Base-by-base conservation (phyloP, 768 basidiomycete genomes). In the Dacryopinax spathularia region DNA sequence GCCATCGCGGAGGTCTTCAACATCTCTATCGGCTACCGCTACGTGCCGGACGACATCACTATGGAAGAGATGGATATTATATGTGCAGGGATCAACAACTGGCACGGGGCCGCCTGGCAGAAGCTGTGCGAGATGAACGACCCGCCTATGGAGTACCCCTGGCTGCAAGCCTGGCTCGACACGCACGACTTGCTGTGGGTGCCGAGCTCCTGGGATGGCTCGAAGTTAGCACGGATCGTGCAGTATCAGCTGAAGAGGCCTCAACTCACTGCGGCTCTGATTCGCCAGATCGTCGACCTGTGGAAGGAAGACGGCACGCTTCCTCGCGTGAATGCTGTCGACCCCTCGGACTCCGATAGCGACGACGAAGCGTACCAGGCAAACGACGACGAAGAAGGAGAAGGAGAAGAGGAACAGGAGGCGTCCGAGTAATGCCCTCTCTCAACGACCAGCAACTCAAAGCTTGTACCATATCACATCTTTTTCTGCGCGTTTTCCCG, bases 11-110 rank as follows among this genome's bases (percentile, higher is more conserved):
- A 84, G 16, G 81, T 82, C 70, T 91, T 91, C 68, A 86, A 83
- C 44, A 89, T 89, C 15, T 82, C 83, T 0, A 88, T 88, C 36
- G 88, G 91, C 68, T 92, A 89, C 70, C 85, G 89, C 76, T 88
- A 91, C 16, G 62, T 63, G 16, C 27, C 63, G 43, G 16, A 0
- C 16, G 44, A 20, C 27, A 34, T 43, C n/a, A n/a, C n/a, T n/a
- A n/a, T n/a, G n/a, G n/a, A n/a, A 9, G 25, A 60, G 18, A 4
- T 5, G 18, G 29, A 20, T 15, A 6, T 16, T 9, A 31, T 29
- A 13, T 33, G 33, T 6, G 33, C 16, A 70, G 87, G 89, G 60
- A 88, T 90, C 69, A 92, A 91, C 70, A 89, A 91, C 70, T 81
- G 84, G 59, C 90, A 93, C 70, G 87, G 90, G 33, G 77, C 81